These are phyloP conservation scores for Amanita inopinata DNA, from an alignment of 768 basidiomycete genomes.

Conservation along the genomic window DNA sequence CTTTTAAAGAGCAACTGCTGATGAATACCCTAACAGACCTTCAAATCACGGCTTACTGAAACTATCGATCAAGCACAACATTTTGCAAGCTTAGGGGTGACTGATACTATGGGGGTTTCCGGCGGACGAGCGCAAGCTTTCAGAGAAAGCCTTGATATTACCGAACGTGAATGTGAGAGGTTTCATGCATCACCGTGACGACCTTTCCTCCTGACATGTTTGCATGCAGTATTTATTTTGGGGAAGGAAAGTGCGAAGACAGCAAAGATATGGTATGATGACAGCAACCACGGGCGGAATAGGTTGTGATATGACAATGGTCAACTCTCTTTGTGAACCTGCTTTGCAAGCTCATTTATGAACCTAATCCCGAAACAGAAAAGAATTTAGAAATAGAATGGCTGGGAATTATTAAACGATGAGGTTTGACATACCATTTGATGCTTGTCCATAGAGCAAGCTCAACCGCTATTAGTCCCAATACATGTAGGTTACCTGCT, in stretches of 20 bases:
- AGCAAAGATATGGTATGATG: conserved; percentile 83
- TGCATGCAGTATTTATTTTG: conserved; percentile 61
- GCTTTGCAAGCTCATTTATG: neutral
- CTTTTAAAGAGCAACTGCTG: conserved; percentile 1
- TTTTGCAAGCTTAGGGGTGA: conserved; percentile 62
- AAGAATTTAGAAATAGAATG: conserved; percentile 14
- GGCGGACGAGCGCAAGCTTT: conserved; percentile 65
- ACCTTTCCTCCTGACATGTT: conserved; percentile 6
- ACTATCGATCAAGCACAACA: conserved; percentile 84
- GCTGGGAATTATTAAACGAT: conserved; percentile 1
- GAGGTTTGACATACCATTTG: conserved; percentile 51
- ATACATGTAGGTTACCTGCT: conserved; percentile 55
- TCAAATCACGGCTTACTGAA: conserved; percentile 67
- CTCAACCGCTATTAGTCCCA: conserved; percentile 57
- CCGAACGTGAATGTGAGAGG: conserved; percentile 81
- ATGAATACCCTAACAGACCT: conserved; percentile 40
- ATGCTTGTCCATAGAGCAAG: conserved; percentile 67
- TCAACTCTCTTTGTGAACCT: no score
- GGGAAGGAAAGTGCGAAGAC: conserved; percentile 75
- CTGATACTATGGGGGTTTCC: conserved; percentile 39
- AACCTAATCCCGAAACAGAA: conserved; percentile 9
- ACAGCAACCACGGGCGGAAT: conserved; percentile 15
- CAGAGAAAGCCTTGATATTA: conserved; percentile 86
- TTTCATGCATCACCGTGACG: neutral
- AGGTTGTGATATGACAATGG: no score